Evolutionary conservation across 2,329 filamentous ascomycete genomes (phyloP).

Genomic region (Scorias spongiosa): DNA sequence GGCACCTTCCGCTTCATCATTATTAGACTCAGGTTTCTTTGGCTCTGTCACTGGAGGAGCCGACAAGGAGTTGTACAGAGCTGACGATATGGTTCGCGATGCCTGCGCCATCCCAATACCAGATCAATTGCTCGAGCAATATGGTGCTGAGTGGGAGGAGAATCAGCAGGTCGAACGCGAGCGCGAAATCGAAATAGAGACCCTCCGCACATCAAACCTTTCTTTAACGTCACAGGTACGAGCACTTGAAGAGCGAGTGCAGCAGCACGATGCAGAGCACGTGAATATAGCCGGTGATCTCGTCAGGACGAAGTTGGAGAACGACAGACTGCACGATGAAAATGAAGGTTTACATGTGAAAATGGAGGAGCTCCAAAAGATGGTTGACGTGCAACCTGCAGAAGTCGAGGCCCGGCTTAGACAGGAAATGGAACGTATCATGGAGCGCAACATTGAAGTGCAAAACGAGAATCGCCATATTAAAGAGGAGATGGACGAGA

Average conservation of each 20-base stretch:
- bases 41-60: conserved; percentile 76
- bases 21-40: conserved; percentile 94
- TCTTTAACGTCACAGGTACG: conserved; percentile 64
- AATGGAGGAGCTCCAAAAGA: conserved; percentile 66
- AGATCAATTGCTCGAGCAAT: conserved; percentile 63
- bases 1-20: conserved; percentile 76
- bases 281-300: conserved; percentile 81
- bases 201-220: conserved; percentile 50
- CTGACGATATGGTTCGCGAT: conserved; percentile 83
- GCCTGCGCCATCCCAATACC: conserved; percentile 79
- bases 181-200: conserved; percentile 65
- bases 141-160: conserved; percentile 83
- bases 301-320: conserved; percentile 83
- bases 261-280: conserved; percentile 81
- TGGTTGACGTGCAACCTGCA: conserved; percentile 78
- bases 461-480: conserved; percentile 82
- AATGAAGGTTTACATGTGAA: conserved; percentile 80
- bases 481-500: conserved; percentile 78
- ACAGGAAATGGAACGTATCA: conserved; percentile 76
- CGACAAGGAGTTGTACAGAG: conserved; percentile 91
- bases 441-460: conserved; percentile 83
- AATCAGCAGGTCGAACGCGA: conserved; percentile 70
- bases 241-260: conserved; percentile 70
- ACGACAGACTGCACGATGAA: conserved; percentile 73
- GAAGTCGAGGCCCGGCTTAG: conserved; percentile 74